Evolutionary conservation across 2,329 filamentous ascomycete genomes (phyloP).

Genomic region (Monosporascus sp.): DNA sequence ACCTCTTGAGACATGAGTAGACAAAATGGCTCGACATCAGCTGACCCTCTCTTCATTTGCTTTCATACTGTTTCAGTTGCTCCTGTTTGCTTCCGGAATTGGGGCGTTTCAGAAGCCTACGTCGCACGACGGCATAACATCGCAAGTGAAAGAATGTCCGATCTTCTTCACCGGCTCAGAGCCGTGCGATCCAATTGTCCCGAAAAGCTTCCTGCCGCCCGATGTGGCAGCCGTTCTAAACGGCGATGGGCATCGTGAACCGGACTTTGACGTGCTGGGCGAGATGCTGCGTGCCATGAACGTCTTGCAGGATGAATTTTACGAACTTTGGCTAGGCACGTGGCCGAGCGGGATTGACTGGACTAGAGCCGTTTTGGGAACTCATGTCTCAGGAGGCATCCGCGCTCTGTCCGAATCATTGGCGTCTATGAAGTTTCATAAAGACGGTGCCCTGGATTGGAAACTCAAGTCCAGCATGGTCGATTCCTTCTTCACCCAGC

Average conservation of each 20-base stretch:
- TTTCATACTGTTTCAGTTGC: background rate
- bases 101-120: background rate
- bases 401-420: constrained; percentile 63
- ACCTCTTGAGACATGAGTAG: background rate
- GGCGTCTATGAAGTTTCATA: constrained; percentile 24
- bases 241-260: constrained; percentile 4
- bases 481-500: constrained; percentile 73
- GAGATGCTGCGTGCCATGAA: constrained; percentile 60
- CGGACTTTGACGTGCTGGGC: constrained; percentile 30
- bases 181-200: constrained; percentile 18
- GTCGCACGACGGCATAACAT: background rate
- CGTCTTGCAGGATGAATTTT: constrained; percentile 74
- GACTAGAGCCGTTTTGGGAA: constrained; percentile 82
- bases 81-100: background rate
- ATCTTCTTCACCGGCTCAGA: constrained; percentile 14
- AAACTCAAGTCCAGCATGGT: constrained; percentile 69
- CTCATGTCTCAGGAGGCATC: constrained; percentile 69
- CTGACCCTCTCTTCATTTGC: background rate
- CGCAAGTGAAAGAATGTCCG: constrained; percentile 12
- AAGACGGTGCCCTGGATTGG: constrained; percentile 31
- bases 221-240: constrained; percentile 4
- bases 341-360: constrained; percentile 90
- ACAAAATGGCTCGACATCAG: background rate
- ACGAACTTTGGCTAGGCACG: constrained; percentile 68
- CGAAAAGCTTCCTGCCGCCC: constrained; percentile 18